Evolutionary conservation across 352 stramenopile species (phyloP).

Genomic region (Pythium periplocum): DNA sequence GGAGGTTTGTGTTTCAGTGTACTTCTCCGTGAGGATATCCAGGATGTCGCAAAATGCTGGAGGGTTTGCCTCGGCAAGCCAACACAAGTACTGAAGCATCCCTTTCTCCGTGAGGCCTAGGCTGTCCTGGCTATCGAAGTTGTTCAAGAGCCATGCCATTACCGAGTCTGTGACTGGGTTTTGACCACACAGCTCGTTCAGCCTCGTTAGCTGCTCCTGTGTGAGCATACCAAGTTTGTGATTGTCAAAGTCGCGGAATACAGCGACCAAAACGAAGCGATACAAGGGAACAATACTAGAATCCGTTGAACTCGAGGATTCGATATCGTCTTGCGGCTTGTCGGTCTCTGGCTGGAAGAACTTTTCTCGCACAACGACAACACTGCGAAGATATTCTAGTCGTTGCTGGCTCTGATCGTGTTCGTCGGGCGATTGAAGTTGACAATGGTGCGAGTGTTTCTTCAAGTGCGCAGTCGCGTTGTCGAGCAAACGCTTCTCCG

Average conservation of each 20-base stretch:
- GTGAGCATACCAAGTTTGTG: conserved; percentile 25
- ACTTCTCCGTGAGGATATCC: conserved; percentile 48
- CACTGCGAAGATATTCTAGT: conserved; percentile 35
- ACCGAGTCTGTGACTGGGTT: conserved; percentile 18
- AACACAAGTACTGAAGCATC: conserved; percentile 64
- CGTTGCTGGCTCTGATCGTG: conserved; percentile 11
- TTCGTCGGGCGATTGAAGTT: neutral
- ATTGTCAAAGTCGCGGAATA: conserved; percentile 42
- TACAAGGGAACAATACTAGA: conserved; percentile 54
- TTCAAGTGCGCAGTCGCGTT: conserved; percentile 31
- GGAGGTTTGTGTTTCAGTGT: conserved; percentile 41
- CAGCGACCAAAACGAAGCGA: conserved; percentile 49
- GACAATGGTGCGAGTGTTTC: neutral
- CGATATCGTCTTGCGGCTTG: conserved; percentile 1
- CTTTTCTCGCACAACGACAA: conserved; percentile 36
- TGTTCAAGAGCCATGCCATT: conserved; percentile 46
- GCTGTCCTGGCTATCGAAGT: conserved; percentile 32
- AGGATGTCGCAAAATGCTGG: conserved; percentile 52
- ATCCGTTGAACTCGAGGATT: conserved; percentile 4
- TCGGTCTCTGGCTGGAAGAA: conserved; percentile 48
- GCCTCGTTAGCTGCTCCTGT: conserved; percentile 23
- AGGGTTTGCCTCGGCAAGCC: conserved; percentile 58
- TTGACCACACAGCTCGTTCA: conserved; percentile 43
- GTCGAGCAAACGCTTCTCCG: conserved; percentile 47
- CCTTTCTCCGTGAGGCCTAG: conserved; percentile 42